phyloP scores from a whole-genome alignment of 257 asterid species.

The Ehretia macrophylla region DNA sequence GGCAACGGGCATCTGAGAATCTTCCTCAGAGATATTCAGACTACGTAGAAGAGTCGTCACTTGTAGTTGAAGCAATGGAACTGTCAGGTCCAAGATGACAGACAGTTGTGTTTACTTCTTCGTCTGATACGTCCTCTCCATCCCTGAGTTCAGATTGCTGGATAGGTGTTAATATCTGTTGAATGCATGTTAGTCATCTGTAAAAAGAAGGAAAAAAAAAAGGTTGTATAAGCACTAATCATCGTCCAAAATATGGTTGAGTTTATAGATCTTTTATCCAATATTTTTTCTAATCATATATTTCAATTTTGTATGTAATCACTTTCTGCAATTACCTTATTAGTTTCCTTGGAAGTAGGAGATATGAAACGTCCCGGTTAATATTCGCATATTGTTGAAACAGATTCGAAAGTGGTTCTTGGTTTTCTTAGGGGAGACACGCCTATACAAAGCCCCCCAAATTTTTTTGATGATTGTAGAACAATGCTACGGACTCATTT shows the following conservation, averaged over 20 bases:
- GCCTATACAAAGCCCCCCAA: too few species aligned
- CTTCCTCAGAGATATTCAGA: conserved; percentile 73
- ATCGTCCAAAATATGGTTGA: conserved; percentile 19
- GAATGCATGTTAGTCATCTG: conserved; percentile 34
- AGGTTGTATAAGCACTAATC: conserved; percentile 26
- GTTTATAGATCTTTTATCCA: conserved; percentile 4
- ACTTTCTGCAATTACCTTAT: too few species aligned
- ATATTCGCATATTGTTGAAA: too few species aligned
- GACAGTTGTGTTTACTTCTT: background rate
- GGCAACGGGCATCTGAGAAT: conserved; percentile 41
- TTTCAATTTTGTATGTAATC: too few species aligned
- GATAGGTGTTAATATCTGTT: conserved; percentile 40
- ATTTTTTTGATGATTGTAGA: too few species aligned
- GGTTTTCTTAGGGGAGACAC: too few species aligned
- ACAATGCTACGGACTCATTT: too few species aligned
- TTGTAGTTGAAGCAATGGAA: conserved; percentile 84
- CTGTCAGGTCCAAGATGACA: conserved; percentile 93
- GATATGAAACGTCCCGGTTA: too few species aligned
- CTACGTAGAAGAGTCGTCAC: conserved; percentile 72
- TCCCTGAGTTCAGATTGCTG: conserved; percentile 3
- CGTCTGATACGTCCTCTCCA: conserved; percentile 2
- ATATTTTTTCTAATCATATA: too few species aligned
- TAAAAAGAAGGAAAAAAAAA: conserved; percentile 32
- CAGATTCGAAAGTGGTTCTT: too few species aligned
- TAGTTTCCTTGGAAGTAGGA: too few species aligned